These are phyloP conservation scores for Asterella californica DNA, from an alignment of 225 moss, liverwort and hornwort genomes.

Conservation along the genomic window DNA sequence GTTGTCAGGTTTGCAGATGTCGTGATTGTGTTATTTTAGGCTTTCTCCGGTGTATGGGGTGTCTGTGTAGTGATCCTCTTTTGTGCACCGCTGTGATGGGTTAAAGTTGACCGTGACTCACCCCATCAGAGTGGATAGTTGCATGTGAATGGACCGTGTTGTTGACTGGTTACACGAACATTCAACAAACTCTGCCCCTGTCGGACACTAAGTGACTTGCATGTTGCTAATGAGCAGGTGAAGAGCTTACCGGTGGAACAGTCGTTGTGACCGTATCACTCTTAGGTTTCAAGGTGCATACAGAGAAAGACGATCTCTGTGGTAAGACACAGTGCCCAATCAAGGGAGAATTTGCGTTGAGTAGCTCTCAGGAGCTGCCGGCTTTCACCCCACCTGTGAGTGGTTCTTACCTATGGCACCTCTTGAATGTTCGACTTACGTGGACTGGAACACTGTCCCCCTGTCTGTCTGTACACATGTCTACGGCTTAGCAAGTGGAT, in stretches of 20 bases:
- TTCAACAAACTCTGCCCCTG: too few relatives aligned
- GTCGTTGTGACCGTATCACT: slow-evolving; percentile 41
- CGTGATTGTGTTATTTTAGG: too few relatives aligned
- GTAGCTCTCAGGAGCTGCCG: slow-evolving; percentile 38
- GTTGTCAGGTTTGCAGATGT: too few relatives aligned
- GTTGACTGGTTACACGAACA: too few relatives aligned
- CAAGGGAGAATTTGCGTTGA: slow-evolving; percentile 37
- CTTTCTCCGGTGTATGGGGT: too few relatives aligned
- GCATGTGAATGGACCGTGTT: not conserved
- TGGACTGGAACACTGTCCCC: too few relatives aligned
- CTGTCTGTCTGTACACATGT: too few relatives aligned
- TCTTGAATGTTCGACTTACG: not conserved
- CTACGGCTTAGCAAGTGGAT: too few relatives aligned
- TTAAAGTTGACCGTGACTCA: not conserved
- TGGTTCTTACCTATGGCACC: not conserved
- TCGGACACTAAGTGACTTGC: too few relatives aligned
- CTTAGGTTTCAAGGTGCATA: slow-evolving; percentile 39
- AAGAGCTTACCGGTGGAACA: slow-evolving; percentile 37
- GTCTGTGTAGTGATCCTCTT: not conserved
- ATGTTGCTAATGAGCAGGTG: not conserved
- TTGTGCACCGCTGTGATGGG: not conserved
- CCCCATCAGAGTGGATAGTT: not conserved
- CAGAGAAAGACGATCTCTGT: slow-evolving; percentile 50
- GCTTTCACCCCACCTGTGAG: slow-evolving; percentile 49
- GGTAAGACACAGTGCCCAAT: slow-evolving; percentile 43